A percentile compares a stretch with the other conserved stretches of the same genome.
These are phyloP conservation scores for Phytophthora foliorum DNA, from an alignment of 352 stramenopile genomes.

Conservation along the genomic window DNA sequence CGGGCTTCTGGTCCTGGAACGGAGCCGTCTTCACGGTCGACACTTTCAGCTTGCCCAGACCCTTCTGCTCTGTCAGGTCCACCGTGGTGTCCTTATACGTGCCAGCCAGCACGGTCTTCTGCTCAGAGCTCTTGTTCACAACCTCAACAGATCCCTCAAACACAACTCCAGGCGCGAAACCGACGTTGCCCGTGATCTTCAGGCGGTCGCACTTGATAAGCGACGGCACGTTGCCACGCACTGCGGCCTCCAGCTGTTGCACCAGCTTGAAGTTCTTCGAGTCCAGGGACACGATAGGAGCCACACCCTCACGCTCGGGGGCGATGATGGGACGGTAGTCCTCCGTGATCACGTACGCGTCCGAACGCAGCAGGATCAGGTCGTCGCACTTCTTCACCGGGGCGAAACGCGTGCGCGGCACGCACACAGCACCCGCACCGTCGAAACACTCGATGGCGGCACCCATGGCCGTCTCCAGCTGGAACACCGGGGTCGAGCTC, in stretches of 20 bases:
- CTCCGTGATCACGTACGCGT: conserved; percentile 98
- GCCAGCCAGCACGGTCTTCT: conserved; percentile 95
- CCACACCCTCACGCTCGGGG: conserved; percentile 94
- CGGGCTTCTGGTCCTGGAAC: conserved; percentile 97
- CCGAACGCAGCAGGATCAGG: conserved; percentile 94
- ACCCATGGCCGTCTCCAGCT: conserved; percentile 90
- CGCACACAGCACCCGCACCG: conserved; percentile 86
- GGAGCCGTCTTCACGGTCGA: conserved; percentile 89
- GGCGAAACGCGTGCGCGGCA: conserved; percentile 89
- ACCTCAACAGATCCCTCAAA: conserved; percentile 95
- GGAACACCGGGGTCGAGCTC: conserved; percentile 88
- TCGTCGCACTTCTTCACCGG: conserved; percentile 93
- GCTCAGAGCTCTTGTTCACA: conserved; percentile 96
- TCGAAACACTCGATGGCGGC: conserved; percentile 91
- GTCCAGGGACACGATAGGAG: conserved; percentile 96
- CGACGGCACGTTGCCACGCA: conserved; percentile 94
- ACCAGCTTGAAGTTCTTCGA: conserved; percentile 99
- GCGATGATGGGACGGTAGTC: conserved; percentile 96
- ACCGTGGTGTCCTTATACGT: conserved; percentile 96
- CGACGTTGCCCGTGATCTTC: conserved; percentile 96
- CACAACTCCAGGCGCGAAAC: conserved; percentile 92
- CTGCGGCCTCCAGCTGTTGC: conserved; percentile 96
- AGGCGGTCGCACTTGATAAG: conserved; percentile 96
- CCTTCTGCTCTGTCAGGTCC: conserved; percentile 95
- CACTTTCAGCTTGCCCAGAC: conserved; percentile 92